Percentiles rank a stretch among this genome's conserved stretches.
Evolutionary conservation across 305 asterid species (phyloP).

Genomic region (Solanum hybrid): DNA sequence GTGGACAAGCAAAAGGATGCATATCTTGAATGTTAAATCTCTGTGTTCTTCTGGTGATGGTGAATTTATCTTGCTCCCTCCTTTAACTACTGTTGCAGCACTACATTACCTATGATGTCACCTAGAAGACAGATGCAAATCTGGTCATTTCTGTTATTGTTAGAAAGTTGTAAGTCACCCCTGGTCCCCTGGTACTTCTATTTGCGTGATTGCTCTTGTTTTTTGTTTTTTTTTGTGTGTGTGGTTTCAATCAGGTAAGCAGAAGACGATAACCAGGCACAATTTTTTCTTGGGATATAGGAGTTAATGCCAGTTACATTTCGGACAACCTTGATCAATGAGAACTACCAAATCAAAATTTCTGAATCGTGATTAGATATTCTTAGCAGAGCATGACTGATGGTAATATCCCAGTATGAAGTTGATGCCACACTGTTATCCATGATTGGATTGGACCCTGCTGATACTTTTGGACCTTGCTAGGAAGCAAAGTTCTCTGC

Average conservation of each 20-base stretch:
- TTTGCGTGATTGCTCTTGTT: background rate
- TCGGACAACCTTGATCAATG: no score
- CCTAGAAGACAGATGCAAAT: background rate
- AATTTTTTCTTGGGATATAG: no score
- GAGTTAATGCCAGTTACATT: no score
- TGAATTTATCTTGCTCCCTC: background rate
- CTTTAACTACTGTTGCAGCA: background rate
- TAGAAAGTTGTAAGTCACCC: background rate
- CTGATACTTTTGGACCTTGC: no score
- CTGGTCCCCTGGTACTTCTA: background rate
- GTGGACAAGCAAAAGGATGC: background rate
- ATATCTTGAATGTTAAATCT: background rate
- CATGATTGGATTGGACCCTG: background rate
- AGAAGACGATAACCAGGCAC: no score
- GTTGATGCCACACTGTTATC: background rate
- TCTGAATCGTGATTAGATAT: no score
- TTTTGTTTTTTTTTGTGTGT: no score
- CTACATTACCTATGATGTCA: background rate
- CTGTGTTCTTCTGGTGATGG: background rate
- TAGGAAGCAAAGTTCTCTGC: background rate
- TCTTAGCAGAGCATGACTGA: background rate
- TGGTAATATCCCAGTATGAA: background rate
- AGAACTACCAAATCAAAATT: no score
- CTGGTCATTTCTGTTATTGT: background rate
- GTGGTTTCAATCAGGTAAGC: no score